Base-by-base conservation (phyloP, 1,139 yeast species). In the Candida glucosophila region DNA sequence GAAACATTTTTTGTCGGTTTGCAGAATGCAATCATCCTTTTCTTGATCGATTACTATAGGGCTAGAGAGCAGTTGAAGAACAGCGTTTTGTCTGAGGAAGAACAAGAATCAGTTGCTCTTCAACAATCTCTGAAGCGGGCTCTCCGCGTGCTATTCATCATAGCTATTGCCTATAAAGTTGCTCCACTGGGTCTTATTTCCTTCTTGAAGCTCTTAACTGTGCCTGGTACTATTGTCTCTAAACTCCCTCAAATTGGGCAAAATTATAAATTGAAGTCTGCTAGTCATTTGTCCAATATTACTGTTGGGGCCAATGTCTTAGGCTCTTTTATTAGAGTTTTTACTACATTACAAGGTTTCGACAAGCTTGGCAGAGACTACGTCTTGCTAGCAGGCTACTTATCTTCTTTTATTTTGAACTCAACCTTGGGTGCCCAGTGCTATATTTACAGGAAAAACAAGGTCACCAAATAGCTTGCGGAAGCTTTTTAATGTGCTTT, bases 251-350 rank as follows among this genome's bases (percentile, higher is more conserved):
- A 75, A 41, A 70, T 75, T 29, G 40, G 45, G 23, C 49, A 58
- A 23, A 73, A 73, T 40, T 52, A 58, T 37, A 51, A 47, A 25
- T 60, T 65, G 40, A 56, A 60, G 35, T 64, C 76, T 3, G 72
- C 79, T 1, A 65, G 66, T 14, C 77, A 73, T 40, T 58, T 75
- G 36, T 62, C 76, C 12, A 57, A 61, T 10, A 50, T 72, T 23
- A 67, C 78, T 6, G 67, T 75, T 20, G 56, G 65, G 27, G 77
- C 75, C 30, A 71, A 73, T 41, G 56, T 68, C 19, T 30, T 68
- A 8, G 81, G 81, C 1, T 60, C 77, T 3, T 47, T 67, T 17
- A 67, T 72, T 15, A 56, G 82, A 30, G 71, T 74, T 10, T 72
- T 67, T 42, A 75, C 82, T 19, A 69, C 78, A 1, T 28, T 66